Evolutionary conservation across 2,329 filamentous ascomycete genomes (phyloP).

Genomic region (Talaromyces sp.): DNA sequence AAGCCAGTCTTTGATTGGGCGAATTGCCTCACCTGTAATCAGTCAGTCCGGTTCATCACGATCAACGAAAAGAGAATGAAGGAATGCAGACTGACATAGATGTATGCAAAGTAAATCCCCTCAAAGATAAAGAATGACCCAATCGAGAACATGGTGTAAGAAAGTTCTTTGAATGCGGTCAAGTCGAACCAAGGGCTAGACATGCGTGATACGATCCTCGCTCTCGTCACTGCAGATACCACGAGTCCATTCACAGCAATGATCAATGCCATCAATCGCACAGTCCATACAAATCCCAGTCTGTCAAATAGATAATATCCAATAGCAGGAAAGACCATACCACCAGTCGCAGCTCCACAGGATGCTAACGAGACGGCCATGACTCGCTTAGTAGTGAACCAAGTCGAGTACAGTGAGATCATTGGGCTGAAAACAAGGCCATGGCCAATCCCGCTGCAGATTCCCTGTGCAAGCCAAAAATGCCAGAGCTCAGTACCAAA

Average conservation of each 20-base stretch:
- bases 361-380: constrained; percentile 40
- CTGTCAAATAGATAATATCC: constrained; percentile 22
- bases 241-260: neutral
- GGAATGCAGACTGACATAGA: neutral
- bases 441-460: constrained; percentile 43
- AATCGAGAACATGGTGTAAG: constrained; percentile 10
- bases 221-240: neutral
- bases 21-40: constrained; percentile 7
- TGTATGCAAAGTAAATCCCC: constrained; percentile 11
- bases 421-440: constrained; percentile 43
- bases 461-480: constrained; percentile 47
- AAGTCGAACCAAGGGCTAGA: constrained; percentile 1
- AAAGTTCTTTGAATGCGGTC: constrained; percentile 3
- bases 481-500: constrained; percentile 36
- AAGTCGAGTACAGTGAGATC: constrained; percentile 22
- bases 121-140: constrained; percentile 5
- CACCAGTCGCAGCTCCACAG: constrained; percentile 38
- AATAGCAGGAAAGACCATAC: constrained; percentile 48
- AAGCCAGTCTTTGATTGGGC: constrained; percentile 2
- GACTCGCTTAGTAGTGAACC: constrained; percentile 27
- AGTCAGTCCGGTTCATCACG: neutral
- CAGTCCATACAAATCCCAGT: constrained; percentile 12
- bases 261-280: constrained; percentile 7
- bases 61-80: neutral
- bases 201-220: neutral